Percentiles rank a stretch among this genome's conserved stretches.
These are phyloP conservation scores for Yarrowia sp. DNA, from an alignment of 805 yeast genomes.

Conservation along the genomic window DNA sequence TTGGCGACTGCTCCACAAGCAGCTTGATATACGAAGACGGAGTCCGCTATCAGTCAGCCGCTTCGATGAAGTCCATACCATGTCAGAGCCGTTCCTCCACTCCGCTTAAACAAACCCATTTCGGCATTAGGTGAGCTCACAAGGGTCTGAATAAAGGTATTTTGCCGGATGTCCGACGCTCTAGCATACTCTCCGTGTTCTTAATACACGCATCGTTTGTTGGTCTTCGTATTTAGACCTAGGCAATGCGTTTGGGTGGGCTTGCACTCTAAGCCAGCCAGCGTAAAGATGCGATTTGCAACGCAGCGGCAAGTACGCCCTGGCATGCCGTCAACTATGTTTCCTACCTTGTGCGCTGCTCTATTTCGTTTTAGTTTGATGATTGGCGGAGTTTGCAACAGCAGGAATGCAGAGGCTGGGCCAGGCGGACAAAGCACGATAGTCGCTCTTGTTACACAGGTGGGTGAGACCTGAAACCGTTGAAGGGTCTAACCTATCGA, in stretches of 20 bases:
- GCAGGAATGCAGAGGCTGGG: neutral
- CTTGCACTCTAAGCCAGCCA: neutral
- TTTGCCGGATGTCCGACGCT: too few relatives aligned
- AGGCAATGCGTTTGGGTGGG: neutral
- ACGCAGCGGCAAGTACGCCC: neutral
- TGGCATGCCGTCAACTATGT: neutral
- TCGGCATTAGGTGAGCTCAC: neutral
- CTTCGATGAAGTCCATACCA: too few relatives aligned
- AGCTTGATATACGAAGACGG: too few relatives aligned
- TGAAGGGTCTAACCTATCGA: neutral
- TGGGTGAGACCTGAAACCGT: constrained; percentile 15
- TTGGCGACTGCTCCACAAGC: too few relatives aligned
- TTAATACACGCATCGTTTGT: too few relatives aligned
- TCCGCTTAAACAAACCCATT: neutral
- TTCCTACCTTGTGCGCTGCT: neutral
- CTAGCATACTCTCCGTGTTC: too few relatives aligned
- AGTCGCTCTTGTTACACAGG: neutral
- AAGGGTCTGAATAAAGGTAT: too few relatives aligned
- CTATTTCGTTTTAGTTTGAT: neutral
- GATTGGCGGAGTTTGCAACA: neutral
- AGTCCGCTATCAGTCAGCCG: too few relatives aligned
- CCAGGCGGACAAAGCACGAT: neutral
- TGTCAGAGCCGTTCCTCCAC: neutral
- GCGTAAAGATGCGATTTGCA: too few relatives aligned
- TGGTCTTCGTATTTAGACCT: too few relatives aligned